These are phyloP conservation scores for Leccinum solheimii DNA, from an alignment of 1,284 basidiomycete species.

Conservation along the genomic window DNA sequence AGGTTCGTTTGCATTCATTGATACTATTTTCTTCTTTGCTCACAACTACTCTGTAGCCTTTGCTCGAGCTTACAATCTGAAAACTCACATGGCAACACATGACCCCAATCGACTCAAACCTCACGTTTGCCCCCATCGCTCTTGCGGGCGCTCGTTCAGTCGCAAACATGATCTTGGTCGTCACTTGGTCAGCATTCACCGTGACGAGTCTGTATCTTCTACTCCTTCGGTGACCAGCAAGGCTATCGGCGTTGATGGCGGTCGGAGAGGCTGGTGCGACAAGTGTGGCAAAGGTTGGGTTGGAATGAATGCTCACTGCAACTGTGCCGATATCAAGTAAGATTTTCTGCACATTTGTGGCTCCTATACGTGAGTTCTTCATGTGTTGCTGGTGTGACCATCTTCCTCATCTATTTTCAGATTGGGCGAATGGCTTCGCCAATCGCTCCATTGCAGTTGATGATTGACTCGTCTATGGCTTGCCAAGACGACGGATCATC, in stretches of 20 bases:
- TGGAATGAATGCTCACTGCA: conserved; percentile 56
- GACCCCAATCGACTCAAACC: conserved; percentile 86
- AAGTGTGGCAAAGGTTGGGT: conserved; percentile 70
- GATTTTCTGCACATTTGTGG: conserved; percentile 1
- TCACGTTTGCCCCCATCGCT: conserved; percentile 76
- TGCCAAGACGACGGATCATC: conserved; percentile 32
- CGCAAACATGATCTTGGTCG: conserved; percentile 88
- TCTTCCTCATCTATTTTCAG: conserved; percentile 20
- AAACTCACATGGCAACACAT: conserved; percentile 89
- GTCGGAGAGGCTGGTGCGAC: conserved; percentile 68
- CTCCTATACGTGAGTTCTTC: conserved; percentile 28
- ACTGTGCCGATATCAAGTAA: conserved; percentile 70
- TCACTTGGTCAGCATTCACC: conserved; percentile 84
- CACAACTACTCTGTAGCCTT: conserved; percentile 53
- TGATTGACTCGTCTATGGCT: conserved; percentile 41
- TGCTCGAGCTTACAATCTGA: conserved; percentile 87
- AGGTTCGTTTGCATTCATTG: conserved; percentile 43
- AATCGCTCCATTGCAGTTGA: conserved; percentile 38
- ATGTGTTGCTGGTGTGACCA: background rate
- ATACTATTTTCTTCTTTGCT: background rate
- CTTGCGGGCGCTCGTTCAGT: conserved; percentile 83
- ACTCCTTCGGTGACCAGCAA: conserved; percentile 43
- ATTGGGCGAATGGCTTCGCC: conserved; percentile 36
- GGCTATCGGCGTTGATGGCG: conserved; percentile 63
- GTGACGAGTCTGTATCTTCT: conserved; percentile 55